Evolutionary conservation across 1,284 basidiomycete species (phyloP), one percentile per base, ranked within the genome.

Genomic region (Tremellales sp.): DNA sequence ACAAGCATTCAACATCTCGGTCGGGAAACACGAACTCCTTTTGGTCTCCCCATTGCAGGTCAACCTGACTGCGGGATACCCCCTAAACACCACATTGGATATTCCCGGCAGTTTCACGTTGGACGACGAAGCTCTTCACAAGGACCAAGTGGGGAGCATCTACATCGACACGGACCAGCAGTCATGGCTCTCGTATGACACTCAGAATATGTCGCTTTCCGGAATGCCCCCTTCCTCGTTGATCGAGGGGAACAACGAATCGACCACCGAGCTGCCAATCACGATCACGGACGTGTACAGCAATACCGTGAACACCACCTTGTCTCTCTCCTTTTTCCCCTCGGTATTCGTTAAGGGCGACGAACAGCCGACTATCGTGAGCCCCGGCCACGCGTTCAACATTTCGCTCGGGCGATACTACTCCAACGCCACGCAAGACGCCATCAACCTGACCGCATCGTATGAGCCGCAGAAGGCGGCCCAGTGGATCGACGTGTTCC

Each of bases 171-270:
- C 81, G 2, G 66, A 69, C 29, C 76, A 77, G 50, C 63, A 71
- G 39, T 57, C 68, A 19, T 89, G 87, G 85, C 72, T 92, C 21
- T 71, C 74, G 21, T 91, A 82, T 57, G 79, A 87, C 55, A 53
- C 70, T 21, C 58, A 48, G 3, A 79, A 74, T 43, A 75, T 76
- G 44, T 79, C 77, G 2, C 74, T 94, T 14, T 79, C 75, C 44
- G 90, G 91, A 4, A 73, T 75, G 2, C 80, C 84, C 16, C 79
- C 81, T 3, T 60, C 43, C 63, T 74, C 58, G 46, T 60, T 62
- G 48, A 54, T 36, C 47, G 60, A 38, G 51, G 63, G 57, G 18
- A 50, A 56, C 27, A 65, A 55, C 57, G 65, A 76, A 8, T 60
- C 70, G 0, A n/a, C n/a, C n/a, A n/a, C n/a, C n/a, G n/a, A n/a